A percentile compares a stretch with the other conserved stretches of the same genome.
Conservation (phyloP, 805 yeast species). For the Cyberlindnera veronae region DNA sequence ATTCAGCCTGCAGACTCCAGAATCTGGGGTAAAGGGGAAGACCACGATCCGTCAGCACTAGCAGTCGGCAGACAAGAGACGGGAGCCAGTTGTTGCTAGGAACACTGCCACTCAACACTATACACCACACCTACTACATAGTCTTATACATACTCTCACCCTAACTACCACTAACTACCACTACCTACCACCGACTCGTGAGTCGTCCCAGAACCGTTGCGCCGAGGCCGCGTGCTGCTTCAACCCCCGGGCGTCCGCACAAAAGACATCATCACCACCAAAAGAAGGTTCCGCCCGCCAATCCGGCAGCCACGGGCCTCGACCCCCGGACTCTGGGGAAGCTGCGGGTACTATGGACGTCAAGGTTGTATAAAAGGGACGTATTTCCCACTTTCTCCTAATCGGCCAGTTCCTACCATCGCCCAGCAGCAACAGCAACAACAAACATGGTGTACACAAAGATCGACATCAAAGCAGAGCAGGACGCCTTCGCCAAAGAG, state of each 20-base stretch:
- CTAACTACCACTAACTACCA: too few species aligned
- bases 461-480: conserved; percentile 22
- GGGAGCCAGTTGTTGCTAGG: too few species aligned
- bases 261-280: background rate
- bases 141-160: too few species aligned
- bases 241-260: conserved; percentile 1
- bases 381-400: background rate
- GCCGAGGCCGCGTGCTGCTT: background rate
- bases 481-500: conserved; percentile 37
- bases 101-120: too few species aligned
- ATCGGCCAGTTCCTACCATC: background rate
- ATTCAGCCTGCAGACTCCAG: too few species aligned
- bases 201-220: too few species aligned
- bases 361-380: background rate
- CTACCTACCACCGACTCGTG: too few species aligned
- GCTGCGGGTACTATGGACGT: background rate
- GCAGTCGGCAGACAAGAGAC: too few species aligned
- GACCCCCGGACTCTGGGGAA: background rate
- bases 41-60: too few species aligned
- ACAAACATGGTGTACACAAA: conserved; percentile 17
- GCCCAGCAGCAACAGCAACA: background rate
- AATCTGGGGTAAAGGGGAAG: too few species aligned
- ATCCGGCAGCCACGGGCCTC: background rate
- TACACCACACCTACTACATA: too few species aligned
- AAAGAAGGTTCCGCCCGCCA: conserved; percentile 2